These are phyloP conservation scores for Daldinia childiae DNA, from an alignment of 495 filamentous ascomycete species.

Conservation along the genomic window DNA sequence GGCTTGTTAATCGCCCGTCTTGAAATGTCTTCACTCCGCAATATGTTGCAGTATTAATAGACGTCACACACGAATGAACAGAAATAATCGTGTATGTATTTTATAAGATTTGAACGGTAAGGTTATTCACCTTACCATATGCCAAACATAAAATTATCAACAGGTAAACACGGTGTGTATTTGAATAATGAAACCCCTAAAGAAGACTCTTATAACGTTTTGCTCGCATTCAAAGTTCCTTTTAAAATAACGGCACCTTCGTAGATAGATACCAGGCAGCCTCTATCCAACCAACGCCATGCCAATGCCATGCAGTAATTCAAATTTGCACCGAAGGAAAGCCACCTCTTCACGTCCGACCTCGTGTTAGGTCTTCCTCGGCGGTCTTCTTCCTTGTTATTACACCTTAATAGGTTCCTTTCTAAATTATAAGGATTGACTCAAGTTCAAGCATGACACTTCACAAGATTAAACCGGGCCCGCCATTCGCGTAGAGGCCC, in stretches of 20 bases:
- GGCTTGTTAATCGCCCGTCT: conserved; percentile 6
- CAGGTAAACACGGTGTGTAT: background rate
- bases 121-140: background rate
- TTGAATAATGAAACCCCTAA: background rate
- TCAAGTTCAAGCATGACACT: background rate
- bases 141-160: background rate
- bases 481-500: conserved; percentile 54
- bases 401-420: background rate
- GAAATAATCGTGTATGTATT: background rate
- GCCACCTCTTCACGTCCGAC: background rate
- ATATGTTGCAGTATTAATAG: background rate
- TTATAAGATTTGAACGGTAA: background rate
- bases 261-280: conserved; percentile 14
- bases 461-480: conserved; percentile 22
- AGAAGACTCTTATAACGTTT: conserved; percentile 1
- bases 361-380: background rate
- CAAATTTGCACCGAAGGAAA: conserved; percentile 6
- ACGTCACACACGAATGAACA: background rate
- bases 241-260: background rate
- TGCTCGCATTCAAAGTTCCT: conserved; percentile 6
- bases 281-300: conserved; percentile 42
- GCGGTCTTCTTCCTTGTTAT: background rate
- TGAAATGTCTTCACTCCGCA: background rate
- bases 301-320: conserved; percentile 43
- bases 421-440: background rate